A percentile compares a stretch with the other conserved stretches of the same genome.
Conservation (phyloP, 495 filamentous ascomycete genomes). For the Penicillium steckii region DNA sequence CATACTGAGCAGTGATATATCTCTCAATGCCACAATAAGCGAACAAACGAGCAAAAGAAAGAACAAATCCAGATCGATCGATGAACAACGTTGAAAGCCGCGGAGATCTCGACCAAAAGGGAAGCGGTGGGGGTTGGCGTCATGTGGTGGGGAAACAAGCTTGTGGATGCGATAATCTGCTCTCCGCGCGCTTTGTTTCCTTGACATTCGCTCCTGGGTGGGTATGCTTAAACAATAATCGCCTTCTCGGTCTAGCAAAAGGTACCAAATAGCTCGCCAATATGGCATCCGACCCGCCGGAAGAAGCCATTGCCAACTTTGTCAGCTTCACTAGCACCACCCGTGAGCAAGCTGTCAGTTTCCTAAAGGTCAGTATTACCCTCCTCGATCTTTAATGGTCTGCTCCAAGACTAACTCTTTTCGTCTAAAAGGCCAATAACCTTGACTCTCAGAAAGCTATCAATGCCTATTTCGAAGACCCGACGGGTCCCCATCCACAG, state of each 20-base stretch:
- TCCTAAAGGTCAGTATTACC: slow-evolving; percentile 38
- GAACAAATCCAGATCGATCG: no score
- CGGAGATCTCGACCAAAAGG: slow-evolving; percentile 2
- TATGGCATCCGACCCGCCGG: slow-evolving; percentile 45
- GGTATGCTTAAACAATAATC: slow-evolving; percentile 5
- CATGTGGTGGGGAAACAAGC: slow-evolving; percentile 42
- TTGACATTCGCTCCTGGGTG: not conserved
- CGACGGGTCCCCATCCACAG: slow-evolving; percentile 36
- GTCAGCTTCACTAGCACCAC: slow-evolving; percentile 46
- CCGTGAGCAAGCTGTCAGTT: slow-evolving; percentile 46
- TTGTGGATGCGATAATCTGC: slow-evolving; percentile 10
- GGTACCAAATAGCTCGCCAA: slow-evolving; percentile 5
- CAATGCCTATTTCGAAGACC: slow-evolving; percentile 54
- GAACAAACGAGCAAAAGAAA: no score
- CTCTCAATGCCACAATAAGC: no score
- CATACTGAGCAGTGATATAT: no score
- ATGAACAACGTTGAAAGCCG: not conserved
- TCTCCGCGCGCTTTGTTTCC: slow-evolving; percentile 6
- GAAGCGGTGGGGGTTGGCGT: slow-evolving; percentile 27
- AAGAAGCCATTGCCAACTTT: slow-evolving; percentile 47
- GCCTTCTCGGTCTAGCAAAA: not conserved
- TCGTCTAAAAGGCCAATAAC: slow-evolving; percentile 41
- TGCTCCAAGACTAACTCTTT: slow-evolving; percentile 8
- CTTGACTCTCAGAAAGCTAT: slow-evolving; percentile 49
- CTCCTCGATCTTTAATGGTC: not conserved